phyloP scores from a whole-genome alignment of 2,329 filamentous ascomycete species.

The Fusarium staphyleae region DNA sequence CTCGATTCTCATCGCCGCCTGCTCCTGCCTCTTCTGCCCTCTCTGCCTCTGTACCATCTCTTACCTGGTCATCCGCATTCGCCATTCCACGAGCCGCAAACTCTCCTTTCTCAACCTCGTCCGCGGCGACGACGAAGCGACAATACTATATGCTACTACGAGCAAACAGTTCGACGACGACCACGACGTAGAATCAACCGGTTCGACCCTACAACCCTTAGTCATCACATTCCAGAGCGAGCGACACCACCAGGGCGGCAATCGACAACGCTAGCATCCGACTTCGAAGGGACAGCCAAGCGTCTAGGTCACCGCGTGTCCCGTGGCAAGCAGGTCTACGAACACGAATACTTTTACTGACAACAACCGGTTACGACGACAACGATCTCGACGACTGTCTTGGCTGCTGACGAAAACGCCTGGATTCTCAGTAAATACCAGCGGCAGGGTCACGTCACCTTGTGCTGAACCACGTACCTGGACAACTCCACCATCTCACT shows the following conservation, averaged over 20 bases:
- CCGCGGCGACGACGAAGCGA: slow-evolving; percentile 29
- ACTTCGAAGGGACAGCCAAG: slow-evolving; percentile 17
- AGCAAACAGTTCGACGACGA: slow-evolving; percentile 20
- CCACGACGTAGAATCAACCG: slow-evolving; percentile 15
- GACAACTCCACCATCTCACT: slow-evolving; percentile 20
- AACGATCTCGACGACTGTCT: slow-evolving; percentile 26
- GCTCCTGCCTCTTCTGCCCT: slow-evolving; percentile 29
- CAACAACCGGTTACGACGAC: slow-evolving; percentile 41
- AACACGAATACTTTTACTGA: slow-evolving; percentile 38
- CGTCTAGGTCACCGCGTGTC: slow-evolving; percentile 35
- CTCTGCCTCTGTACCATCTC: slow-evolving; percentile 30
- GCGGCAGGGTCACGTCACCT: slow-evolving; percentile 24
- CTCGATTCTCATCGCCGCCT: slow-evolving; percentile 41
- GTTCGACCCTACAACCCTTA: slow-evolving; percentile 16
- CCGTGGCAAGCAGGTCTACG: slow-evolving; percentile 41
- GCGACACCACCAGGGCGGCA: slow-evolving; percentile 11
- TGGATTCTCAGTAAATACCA: slow-evolving; percentile 28
- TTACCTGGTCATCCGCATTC: slow-evolving; percentile 33
- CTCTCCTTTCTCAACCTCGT: slow-evolving; percentile 30
- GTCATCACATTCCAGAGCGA: slow-evolving; percentile 22
- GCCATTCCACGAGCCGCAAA: slow-evolving; percentile 33
- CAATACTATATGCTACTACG: slow-evolving; percentile 9
- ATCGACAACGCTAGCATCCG: slow-evolving; percentile 30
- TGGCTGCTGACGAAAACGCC: slow-evolving; percentile 15
- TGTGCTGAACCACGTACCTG: slow-evolving; percentile 14